Evolutionary conservation across 495 filamentous ascomycete genomes (phyloP).

Genomic region (Endocarpon pusillum): DNA sequence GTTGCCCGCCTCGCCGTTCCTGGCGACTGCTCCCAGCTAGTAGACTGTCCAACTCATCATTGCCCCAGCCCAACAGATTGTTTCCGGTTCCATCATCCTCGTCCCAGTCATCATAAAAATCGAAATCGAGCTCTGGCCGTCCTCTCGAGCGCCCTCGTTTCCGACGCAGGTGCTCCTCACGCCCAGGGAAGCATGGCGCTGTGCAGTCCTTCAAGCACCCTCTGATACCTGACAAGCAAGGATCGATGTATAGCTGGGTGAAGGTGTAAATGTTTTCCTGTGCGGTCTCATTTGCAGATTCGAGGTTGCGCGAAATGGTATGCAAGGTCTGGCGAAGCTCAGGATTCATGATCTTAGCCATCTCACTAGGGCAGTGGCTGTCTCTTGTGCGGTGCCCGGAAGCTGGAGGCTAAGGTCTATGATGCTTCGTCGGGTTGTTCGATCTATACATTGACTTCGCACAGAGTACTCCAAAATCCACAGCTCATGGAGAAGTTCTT

Average conservation of each 20-base stretch:
- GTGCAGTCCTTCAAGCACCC: constrained; percentile 53
- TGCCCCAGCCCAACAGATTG: constrained; percentile 52
- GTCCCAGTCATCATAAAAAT: constrained; percentile 98
- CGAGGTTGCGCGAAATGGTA: constrained; percentile 79
- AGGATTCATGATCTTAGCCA: constrained; percentile 66
- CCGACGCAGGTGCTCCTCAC: constrained; percentile 57
- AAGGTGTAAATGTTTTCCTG: constrained; percentile 81
- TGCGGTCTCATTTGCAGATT: constrained; percentile 79
- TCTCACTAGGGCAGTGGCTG: too few relatives aligned
- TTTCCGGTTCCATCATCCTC: constrained; percentile 48
- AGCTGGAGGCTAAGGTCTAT: too few relatives aligned
- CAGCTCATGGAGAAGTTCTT: too few relatives aligned
- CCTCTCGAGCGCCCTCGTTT: constrained; percentile 38
- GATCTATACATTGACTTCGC: too few relatives aligned
- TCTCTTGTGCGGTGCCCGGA: too few relatives aligned
- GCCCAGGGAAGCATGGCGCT: constrained; percentile 50
- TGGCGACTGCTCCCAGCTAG: constrained; percentile 54
- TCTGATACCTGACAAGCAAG: constrained; percentile 53
- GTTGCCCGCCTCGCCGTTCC: constrained; percentile 38
- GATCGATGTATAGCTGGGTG: constrained; percentile 65
- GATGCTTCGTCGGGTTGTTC: too few relatives aligned
- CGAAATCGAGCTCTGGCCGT: constrained; percentile 68
- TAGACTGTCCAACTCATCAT: constrained; percentile 77
- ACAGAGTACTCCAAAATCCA: too few relatives aligned
- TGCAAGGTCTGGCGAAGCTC: constrained; percentile 89